Percentiles rank a stretch among this genome's conserved stretches.
Evolutionary conservation across 768 basidiomycete genomes (phyloP).

Genomic region (Suillus lakei): DNA sequence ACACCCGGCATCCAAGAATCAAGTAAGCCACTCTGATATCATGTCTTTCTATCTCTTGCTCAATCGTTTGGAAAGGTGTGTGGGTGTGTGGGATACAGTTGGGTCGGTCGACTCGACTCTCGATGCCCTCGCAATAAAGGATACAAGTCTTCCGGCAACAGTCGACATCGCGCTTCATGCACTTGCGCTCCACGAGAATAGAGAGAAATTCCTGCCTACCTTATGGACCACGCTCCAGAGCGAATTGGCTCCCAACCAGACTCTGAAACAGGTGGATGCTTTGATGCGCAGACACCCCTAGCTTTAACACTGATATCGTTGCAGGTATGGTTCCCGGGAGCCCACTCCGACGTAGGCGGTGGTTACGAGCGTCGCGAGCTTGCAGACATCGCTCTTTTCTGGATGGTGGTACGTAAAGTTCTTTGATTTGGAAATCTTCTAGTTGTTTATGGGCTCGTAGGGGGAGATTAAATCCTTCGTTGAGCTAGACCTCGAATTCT

Average conservation of each 20-base stretch:
- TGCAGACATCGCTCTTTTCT: slow-evolving; percentile 22
- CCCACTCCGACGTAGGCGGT: slow-evolving; percentile 25
- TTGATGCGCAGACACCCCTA: background rate
- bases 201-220: slow-evolving; percentile 26
- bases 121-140: slow-evolving; percentile 21
- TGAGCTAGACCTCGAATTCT: slow-evolving; percentile 9
- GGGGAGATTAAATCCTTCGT: slow-evolving; percentile 8
- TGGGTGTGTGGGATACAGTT: slow-evolving; percentile 31
- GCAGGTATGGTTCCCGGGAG: slow-evolving; percentile 33
- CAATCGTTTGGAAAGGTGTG: slow-evolving; percentile 14
- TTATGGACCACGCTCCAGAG: slow-evolving; percentile 18
- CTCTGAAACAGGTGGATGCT: slow-evolving; percentile 18
- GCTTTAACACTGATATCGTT: background rate
- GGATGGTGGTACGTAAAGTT: slow-evolving; percentile 24
- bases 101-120: slow-evolving; percentile 11
- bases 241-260: slow-evolving; percentile 11
- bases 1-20: background rate
- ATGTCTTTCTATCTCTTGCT: background rate
- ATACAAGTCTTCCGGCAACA: slow-evolving; percentile 18
- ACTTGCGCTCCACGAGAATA: slow-evolving; percentile 30
- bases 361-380: slow-evolving; percentile 20
- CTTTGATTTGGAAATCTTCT: background rate
- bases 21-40: background rate
- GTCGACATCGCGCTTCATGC: slow-evolving; percentile 30
- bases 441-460: background rate